Percentiles rank a stretch among this genome's conserved stretches.
Conservation (phyloP, 208 protist species). For the Wallacemonas rigidus region DNA sequence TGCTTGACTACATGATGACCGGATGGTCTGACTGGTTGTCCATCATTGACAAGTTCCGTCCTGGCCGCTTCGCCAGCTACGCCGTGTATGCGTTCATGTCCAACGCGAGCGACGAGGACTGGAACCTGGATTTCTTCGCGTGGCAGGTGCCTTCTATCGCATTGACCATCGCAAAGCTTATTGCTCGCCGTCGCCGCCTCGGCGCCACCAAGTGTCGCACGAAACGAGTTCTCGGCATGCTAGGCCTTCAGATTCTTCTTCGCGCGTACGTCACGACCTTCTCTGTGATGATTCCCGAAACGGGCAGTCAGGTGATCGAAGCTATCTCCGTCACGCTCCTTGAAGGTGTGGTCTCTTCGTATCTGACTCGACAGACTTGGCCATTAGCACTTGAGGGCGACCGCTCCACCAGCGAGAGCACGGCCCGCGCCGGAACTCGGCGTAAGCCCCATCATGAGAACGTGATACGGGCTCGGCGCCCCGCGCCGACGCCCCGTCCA, state of each 20-base stretch:
- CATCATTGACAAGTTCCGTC: slow-evolving; percentile 61
- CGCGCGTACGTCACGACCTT: slow-evolving; percentile 73
- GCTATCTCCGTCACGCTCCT: slow-evolving; percentile 49
- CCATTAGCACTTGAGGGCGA: slow-evolving; percentile 29
- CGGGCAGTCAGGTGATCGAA: slow-evolving; percentile 43
- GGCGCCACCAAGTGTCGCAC: slow-evolving; percentile 53
- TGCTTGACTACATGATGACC: slow-evolving; percentile 81
- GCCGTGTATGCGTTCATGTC: slow-evolving; percentile 71
- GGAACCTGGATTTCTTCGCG: slow-evolving; percentile 82
- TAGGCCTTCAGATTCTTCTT: slow-evolving; percentile 61
- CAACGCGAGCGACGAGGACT: slow-evolving; percentile 40
- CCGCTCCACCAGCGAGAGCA: background rate
- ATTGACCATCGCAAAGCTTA: slow-evolving; percentile 67
- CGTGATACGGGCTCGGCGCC: no score
- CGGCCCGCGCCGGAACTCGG: no score
- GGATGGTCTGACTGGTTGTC: slow-evolving; percentile 65
- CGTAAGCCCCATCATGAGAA: no score
- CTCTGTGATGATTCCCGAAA: slow-evolving; percentile 79
- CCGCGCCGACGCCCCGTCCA: no score
- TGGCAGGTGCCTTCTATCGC: slow-evolving; percentile 78
- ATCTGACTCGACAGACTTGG: slow-evolving; percentile 74
- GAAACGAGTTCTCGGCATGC: slow-evolving; percentile 57
- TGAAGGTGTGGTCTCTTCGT: slow-evolving; percentile 58
- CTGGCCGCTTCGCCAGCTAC: slow-evolving; percentile 63
- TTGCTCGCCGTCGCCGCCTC: slow-evolving; percentile 43